phyloP scores from a whole-genome alignment of 345 rosid genomes.

The Melastoma malabathricum region DNA sequence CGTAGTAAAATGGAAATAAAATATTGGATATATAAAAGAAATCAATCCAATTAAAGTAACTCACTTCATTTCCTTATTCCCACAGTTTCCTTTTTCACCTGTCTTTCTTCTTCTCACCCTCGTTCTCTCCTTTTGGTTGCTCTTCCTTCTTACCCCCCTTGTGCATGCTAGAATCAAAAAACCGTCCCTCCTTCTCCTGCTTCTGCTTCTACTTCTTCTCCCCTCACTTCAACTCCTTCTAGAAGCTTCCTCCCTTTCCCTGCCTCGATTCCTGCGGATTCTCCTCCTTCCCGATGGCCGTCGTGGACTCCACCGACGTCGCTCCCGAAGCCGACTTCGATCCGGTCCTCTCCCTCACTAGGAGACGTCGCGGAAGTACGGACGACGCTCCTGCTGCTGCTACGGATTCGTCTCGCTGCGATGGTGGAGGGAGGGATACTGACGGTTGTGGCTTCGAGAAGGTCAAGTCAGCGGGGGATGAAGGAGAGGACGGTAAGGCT shows the following conservation, averaged over 20 bases:
- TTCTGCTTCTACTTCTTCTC: too few species aligned
- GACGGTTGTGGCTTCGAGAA: slow-evolving; percentile 16
- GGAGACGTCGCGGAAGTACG: slow-evolving; percentile 17
- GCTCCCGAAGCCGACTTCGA: slow-evolving; percentile 20
- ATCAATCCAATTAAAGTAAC: too few species aligned
- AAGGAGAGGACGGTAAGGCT: slow-evolving; percentile 6
- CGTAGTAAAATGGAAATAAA: too few species aligned
- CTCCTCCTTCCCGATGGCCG: slow-evolving; percentile 1
- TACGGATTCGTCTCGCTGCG: slow-evolving; percentile 5
- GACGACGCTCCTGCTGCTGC: slow-evolving; percentile 4
- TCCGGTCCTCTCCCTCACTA: slow-evolving; percentile 28
- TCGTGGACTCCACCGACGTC: slow-evolving; percentile 9
- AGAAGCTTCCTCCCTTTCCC: background rate
- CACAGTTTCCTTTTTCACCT: background rate
- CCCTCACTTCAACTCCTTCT: background rate
- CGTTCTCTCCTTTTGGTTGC: background rate
- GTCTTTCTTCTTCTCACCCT: background rate
- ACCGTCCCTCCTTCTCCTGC: background rate
- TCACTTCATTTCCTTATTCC: too few species aligned
- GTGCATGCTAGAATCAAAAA: background rate
- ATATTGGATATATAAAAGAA: too few species aligned
- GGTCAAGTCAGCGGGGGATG: slow-evolving; percentile 13
- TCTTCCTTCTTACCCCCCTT: background rate
- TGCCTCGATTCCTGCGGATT: background rate
- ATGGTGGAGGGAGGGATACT: slow-evolving; percentile 15